Base-by-base conservation (phyloP, 305 asterid species). In the Fraxinus sp. region DNA sequence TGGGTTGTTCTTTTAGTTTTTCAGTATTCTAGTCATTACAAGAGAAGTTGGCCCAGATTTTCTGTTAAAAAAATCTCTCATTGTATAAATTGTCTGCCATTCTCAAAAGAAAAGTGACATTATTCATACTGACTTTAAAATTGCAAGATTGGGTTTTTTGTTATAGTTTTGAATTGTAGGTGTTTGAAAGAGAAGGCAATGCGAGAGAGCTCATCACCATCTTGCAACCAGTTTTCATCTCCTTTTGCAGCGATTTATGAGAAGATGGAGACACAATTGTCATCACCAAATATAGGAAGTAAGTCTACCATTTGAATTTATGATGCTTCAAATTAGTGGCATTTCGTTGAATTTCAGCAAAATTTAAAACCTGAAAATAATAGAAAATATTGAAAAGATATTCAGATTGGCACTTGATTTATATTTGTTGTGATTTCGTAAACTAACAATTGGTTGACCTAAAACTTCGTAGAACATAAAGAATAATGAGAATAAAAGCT, bases 401-500 rank as follows among this genome's bases (percentile, higher is more conserved):
- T 66, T 46, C 36, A 68, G 36, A 68, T 68, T 68, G 14, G 74
- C 41, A 30, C 75, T 30, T 70, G 37, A 62, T 70, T 68, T 30
- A 13, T 70, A 32, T 30, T 10, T 66, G 36, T 26, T 30, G 75
- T 28, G 75, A 70, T 70, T 57, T 5, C 5, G 3, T 62, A 62
- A 62, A 62, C 33, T 22, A 7, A 70, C 20, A 70, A 66, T 66
- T 66, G 7, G 74, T 28, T 81, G 20, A 37, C 39, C 32, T 39
- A 28, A 71, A 55, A 55, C 41, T 35, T 75, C 74, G 71, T 57
- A 49, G n/a, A 36, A 46, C 77, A 68, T 49, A 73, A 80, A 66
- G 35, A 85, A 76, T 75, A 59, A 64, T 26, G 78, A 52, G 41
- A 57, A 64, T 49, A 79, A 46, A 26, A 80, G 75, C 11, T 46